Conservation (phyloP, 495 filamentous ascomycete species). For the Penicillium silybi region DNA sequence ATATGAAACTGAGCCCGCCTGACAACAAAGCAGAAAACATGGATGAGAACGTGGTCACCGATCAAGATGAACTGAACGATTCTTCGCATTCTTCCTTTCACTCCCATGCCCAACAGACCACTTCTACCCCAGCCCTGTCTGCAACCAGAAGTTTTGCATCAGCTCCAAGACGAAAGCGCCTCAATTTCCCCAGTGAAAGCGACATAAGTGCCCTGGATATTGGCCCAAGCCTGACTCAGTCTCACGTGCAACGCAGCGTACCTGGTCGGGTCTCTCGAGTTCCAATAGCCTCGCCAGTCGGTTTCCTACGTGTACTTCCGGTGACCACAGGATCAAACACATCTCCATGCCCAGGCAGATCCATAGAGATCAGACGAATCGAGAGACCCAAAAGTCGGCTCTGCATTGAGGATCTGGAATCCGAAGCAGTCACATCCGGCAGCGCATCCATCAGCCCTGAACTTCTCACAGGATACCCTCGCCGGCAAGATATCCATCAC, state of each 20-base stretch:
- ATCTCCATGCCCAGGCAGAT: too few species aligned
- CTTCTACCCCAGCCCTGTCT: not conserved
- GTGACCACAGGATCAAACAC: not conserved
- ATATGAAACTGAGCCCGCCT: not conserved
- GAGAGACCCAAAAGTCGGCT: not conserved
- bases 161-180: not conserved
- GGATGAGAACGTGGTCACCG: not conserved
- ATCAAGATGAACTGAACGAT: not conserved
- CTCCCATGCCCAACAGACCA: not conserved
- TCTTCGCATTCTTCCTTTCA: not conserved
- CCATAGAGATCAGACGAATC: not conserved
- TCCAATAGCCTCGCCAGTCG: not conserved
- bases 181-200: slow-evolving; percentile 15
- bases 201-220: slow-evolving; percentile 32
- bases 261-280: not conserved
- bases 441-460: slow-evolving; percentile 4
- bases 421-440: slow-evolving; percentile 5
- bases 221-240: slow-evolving; percentile 8
- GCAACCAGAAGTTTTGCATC: not conserved
- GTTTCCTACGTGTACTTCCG: not conserved
- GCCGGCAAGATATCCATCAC: not conserved
- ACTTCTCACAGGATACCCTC: not conserved
- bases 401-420: slow-evolving; percentile 7
- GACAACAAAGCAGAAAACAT: not conserved
- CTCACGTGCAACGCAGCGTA: not conserved